Conservation (phyloP, 2,329 filamentous ascomycete species). For the Arthrobotrys conoides region DNA sequence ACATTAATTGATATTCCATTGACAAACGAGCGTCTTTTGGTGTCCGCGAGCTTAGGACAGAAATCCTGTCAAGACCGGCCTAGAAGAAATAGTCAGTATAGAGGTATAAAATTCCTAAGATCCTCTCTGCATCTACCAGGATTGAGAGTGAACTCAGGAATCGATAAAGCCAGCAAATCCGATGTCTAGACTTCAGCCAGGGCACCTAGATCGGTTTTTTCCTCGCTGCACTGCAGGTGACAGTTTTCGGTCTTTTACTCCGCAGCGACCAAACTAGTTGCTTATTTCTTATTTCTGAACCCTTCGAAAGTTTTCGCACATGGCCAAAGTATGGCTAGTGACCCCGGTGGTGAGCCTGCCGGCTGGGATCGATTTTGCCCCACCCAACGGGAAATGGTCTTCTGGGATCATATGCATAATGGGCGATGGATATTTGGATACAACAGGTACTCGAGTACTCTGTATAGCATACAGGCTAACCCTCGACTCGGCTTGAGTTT, state of each 20-base stretch:
- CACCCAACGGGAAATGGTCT: conserved; percentile 46
- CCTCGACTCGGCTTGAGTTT: conserved; percentile 18
- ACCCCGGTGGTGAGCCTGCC: conserved; percentile 18
- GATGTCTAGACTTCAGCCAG: conserved; percentile 48
- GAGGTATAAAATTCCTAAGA: background rate
- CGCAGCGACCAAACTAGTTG: conserved; percentile 12
- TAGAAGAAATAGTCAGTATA: too few relatives aligned
- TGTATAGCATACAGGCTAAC: conserved; percentile 29
- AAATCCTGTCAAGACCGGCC: too few relatives aligned
- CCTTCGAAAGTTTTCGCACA: conserved; percentile 36
- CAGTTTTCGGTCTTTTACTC: conserved; percentile 40
- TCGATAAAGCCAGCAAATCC: conserved; percentile 35
- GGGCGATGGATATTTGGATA: conserved; percentile 37
- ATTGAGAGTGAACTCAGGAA: conserved; percentile 26
- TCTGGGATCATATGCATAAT: conserved; percentile 21
- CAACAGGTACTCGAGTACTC: background rate
- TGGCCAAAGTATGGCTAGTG: conserved; percentile 28
- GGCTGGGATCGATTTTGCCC: conserved; percentile 42
- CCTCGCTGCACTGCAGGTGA: conserved; percentile 23
- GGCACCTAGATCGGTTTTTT: conserved; percentile 41
- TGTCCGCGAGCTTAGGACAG: too few relatives aligned
- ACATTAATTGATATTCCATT: background rate
- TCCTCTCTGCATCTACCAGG: background rate
- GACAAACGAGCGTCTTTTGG: too few relatives aligned
- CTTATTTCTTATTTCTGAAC: conserved; percentile 21